Evolutionary conservation across 2,329 filamentous ascomycete genomes (phyloP).

Genomic region (Fusarium coicis): DNA sequence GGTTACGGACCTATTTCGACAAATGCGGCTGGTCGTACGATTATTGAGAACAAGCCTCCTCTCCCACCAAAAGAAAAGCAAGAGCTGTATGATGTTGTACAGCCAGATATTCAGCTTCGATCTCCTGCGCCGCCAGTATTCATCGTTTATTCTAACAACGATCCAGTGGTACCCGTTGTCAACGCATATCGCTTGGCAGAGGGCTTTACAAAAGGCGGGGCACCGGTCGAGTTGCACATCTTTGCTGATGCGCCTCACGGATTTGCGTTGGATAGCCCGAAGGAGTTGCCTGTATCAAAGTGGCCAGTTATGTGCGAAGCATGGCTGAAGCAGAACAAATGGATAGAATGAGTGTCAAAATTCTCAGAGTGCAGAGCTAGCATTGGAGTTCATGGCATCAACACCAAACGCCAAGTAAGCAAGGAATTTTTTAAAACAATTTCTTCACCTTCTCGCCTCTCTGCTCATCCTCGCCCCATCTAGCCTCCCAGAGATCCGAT

Average conservation of each 20-base stretch:
- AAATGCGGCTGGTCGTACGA: constrained; percentile 33
- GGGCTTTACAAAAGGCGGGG: constrained; percentile 11
- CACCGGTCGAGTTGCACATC: constrained; percentile 35
- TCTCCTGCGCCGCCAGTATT: constrained; percentile 25
- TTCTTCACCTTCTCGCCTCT: background rate
- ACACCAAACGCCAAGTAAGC: background rate
- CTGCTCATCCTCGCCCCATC: constrained; percentile 34
- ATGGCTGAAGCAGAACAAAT: constrained; percentile 30
- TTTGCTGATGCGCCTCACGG: constrained; percentile 41
- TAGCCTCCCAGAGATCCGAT: constrained; percentile 37
- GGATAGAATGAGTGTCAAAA: background rate
- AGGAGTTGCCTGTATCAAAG: constrained; percentile 29
- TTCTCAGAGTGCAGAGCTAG: accelerated
- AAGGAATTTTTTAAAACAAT: background rate
- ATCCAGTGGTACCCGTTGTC: constrained; percentile 33
- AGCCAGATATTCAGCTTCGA: constrained; percentile 33
- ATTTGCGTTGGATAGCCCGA: constrained; percentile 29
- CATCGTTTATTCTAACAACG: constrained; percentile 41
- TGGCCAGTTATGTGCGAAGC: constrained; percentile 38
- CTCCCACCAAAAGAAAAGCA: constrained; percentile 37
- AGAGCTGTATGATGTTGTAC: constrained; percentile 29
- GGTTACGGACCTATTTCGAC: constrained; percentile 40
- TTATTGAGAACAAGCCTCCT: constrained; percentile 35
- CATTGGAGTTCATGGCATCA: accelerated
- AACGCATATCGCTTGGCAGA: constrained; percentile 38